phyloP scores from a whole-genome alignment of 2,329 filamentous ascomycete genomes.

The Helicocarpus griseus region DNA sequence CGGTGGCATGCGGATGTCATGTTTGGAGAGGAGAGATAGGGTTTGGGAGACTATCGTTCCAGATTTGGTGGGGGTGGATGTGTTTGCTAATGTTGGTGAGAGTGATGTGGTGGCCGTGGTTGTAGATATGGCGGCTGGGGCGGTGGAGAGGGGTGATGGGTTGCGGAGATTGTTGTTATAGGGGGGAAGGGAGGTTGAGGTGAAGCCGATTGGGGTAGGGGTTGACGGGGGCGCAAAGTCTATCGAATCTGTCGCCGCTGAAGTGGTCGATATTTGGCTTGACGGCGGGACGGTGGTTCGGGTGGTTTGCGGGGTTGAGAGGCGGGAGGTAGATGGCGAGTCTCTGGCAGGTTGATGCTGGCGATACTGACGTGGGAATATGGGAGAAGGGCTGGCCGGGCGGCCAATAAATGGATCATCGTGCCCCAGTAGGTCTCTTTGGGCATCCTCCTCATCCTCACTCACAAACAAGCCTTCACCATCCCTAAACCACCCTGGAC shows the following conservation, averaged over 20 bases:
- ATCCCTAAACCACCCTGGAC: slow-evolving; percentile 1
- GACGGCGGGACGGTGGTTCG: too few species aligned
- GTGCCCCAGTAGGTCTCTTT: background rate
- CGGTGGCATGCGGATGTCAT: slow-evolving; percentile 24
- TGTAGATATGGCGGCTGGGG: slow-evolving; percentile 12
- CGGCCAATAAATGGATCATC: background rate
- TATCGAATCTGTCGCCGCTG: background rate
- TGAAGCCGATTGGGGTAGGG: slow-evolving; percentile 10
- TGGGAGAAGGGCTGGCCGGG: background rate
- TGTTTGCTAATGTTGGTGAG: too few species aligned
- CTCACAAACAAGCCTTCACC: background rate
- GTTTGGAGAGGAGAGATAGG: slow-evolving; percentile 25
- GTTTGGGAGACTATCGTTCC: slow-evolving; percentile 19
- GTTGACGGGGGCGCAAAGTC: slow-evolving; percentile 12
- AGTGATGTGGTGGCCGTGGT: slow-evolving; percentile 27
- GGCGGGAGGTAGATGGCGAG: background rate
- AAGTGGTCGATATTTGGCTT: too few species aligned
- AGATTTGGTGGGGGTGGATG: slow-evolving; percentile 1
- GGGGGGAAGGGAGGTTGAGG: slow-evolving; percentile 13
- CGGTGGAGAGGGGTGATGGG: background rate
- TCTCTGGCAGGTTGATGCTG: background rate
- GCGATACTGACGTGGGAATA: background rate
- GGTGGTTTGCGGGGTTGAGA: background rate
- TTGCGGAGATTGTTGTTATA: too few species aligned
- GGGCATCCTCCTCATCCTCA: background rate